These are phyloP conservation scores for Saccharomycodes ludwigii DNA, from an alignment of 805 yeast genomes.

Conservation along the genomic window DNA sequence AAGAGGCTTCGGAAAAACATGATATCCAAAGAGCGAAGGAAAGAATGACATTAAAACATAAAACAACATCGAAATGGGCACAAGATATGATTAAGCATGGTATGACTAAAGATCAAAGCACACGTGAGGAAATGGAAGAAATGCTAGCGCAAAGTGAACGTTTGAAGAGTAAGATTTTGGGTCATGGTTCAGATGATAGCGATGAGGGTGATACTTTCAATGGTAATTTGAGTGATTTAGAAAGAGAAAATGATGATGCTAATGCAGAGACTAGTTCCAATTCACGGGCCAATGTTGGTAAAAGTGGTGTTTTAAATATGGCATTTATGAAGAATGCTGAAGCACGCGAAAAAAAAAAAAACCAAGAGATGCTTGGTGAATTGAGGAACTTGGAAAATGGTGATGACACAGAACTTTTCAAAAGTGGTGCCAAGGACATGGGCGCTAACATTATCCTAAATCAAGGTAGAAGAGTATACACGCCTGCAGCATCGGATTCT, in stretches of 20 bases:
- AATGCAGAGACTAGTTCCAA: slow-evolving; percentile 25
- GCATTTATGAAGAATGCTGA: slow-evolving; percentile 92
- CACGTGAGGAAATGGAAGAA: slow-evolving; percentile 84
- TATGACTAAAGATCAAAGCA: slow-evolving; percentile 72
- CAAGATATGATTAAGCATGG: slow-evolving; percentile 82
- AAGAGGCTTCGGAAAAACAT: slow-evolving; percentile 45
- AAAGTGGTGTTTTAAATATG: slow-evolving; percentile 85
- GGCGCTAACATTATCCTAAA: slow-evolving; percentile 43
- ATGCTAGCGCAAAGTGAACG: slow-evolving; percentile 83
- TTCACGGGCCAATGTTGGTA: slow-evolving; percentile 42
- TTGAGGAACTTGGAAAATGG: slow-evolving; percentile 39
- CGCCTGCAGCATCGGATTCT: slow-evolving; percentile 33
- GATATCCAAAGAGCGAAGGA: slow-evolving; percentile 76
- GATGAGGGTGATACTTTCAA: slow-evolving; percentile 26
- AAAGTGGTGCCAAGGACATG: slow-evolving; percentile 19
- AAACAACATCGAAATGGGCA: slow-evolving; percentile 84
- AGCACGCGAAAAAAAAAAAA: slow-evolving; percentile 47
- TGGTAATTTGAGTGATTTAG: slow-evolving; percentile 35
- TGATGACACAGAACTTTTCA: slow-evolving; percentile 28
- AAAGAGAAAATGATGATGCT: slow-evolving; percentile 33
- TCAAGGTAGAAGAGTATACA: slow-evolving; percentile 70
- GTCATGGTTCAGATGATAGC: slow-evolving; percentile 41
- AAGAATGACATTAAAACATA: slow-evolving; percentile 86
- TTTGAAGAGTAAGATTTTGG: slow-evolving; percentile 60
- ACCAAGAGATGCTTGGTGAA: slow-evolving; percentile 38